These are phyloP conservation scores for Xanthoparmelia taractica DNA, from an alignment of 495 filamentous ascomycete species.

Conservation along the genomic window DNA sequence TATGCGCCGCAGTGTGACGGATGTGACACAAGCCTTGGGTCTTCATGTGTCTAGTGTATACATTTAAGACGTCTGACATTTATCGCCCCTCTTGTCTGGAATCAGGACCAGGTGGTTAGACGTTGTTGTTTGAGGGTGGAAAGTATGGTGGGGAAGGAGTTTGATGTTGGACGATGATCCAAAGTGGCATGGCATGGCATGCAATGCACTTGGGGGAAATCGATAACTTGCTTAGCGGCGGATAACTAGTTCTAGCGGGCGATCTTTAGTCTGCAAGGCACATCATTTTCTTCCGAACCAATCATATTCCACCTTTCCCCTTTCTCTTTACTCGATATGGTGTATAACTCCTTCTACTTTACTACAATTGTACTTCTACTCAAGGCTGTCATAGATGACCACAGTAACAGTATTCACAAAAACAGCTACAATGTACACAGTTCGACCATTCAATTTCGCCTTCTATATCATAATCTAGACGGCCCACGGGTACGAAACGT, in stretches of 20 bases:
- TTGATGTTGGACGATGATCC: background rate
- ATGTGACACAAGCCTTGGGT: conserved; percentile 13
- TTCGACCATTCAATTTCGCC: no score
- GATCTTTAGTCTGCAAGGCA: background rate
- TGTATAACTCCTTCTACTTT: no score
- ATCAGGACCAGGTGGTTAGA: background rate
- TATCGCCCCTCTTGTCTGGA: background rate
- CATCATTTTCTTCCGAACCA: background rate
- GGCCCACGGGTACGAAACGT: no score
- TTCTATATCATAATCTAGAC: no score
- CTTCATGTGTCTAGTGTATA: conserved; percentile 15
- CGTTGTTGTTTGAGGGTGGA: background rate
- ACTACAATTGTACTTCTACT: no score
- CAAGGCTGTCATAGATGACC: no score
- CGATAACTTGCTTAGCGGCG: background rate
- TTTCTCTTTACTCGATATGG: background rate
- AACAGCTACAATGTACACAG: no score
- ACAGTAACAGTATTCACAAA: no score
- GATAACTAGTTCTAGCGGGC: background rate
- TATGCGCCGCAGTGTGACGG: conserved; percentile 9
- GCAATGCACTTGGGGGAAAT: no score
- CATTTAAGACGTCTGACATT: background rate
- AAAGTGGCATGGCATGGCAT: no score
- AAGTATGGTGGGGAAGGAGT: no score
- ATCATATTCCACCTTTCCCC: background rate